Base-by-base conservation (phyloP, 768 basidiomycete species). In the Lactarius indigo region DNA sequence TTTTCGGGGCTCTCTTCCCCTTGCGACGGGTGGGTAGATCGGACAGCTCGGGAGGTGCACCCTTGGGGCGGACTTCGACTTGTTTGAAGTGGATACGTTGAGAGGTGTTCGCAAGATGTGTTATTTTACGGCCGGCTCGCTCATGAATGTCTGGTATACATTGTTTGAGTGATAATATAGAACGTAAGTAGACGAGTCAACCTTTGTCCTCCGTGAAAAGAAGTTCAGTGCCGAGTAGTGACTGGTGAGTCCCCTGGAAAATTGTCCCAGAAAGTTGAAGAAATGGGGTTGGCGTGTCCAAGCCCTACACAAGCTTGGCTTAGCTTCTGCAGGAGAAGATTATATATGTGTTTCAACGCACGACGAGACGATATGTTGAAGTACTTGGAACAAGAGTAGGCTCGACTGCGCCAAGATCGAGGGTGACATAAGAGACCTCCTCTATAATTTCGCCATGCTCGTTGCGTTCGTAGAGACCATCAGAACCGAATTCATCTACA, bases 241-340 rank as follows among this genome's bases (percentile, higher is more conserved):
- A 73, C 64, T 89, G 85, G 66, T 92, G 86, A 42, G 80, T 77
- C 0, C 92, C 92, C 74, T 87, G 87, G 68, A 92, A 81, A 23
- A 91, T 80, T 1, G 89, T 88, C 2, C 91, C 90, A 5, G 88
- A 87, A 1, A 93, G 79, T 70, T 94, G 92, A 26, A 94, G 75
- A 69, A 86, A 91, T 0, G 92, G 91, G 0, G 85, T 88, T 0
- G 89, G 84, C 0, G 89, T 89, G 72, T 94, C 90, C 28, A 93
- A 74, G 1, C 91, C 91, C 92, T 77, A 64, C 30, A 10, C 2
- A 8, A 59, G 10, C 3, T 59, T 58, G 60, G 39, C 35, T 26
- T 37, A 9, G 42, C 50, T 17, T 7, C 26, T 52, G 13, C 6
- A 13, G 12, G 26, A 52, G 13, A 26, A 3, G 10, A 15, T 9